A percentile compares a stretch with the other conserved stretches of the same genome.
Conservation (phyloP, 305 asterid species). For the Solanum hybrid region DNA sequence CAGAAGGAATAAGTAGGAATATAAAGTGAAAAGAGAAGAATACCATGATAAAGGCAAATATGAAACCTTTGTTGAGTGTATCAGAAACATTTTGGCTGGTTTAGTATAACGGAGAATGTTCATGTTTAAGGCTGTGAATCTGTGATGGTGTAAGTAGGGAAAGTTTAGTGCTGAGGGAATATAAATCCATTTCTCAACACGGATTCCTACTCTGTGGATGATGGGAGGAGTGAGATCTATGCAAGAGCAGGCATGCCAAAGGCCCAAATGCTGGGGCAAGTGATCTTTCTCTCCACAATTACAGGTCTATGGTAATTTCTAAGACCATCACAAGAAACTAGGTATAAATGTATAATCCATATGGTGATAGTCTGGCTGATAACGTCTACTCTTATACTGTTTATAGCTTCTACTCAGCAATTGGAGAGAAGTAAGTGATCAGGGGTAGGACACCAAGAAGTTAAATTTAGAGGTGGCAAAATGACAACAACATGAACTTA, state of each 20-base stretch:
- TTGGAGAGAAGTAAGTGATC: neutral
- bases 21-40: neutral
- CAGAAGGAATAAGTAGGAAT: neutral
- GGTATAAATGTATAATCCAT: neutral
- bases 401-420: neutral
- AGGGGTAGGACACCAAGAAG: neutral
- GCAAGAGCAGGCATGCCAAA: neutral
- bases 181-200: neutral
- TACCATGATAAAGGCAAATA: conserved; percentile 1
- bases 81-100: neutral
- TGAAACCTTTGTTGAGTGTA: neutral
- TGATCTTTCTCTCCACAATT: neutral
- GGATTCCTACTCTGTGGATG: neutral
- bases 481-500: conserved; percentile 25
- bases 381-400: neutral
- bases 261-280: neutral
- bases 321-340: neutral
- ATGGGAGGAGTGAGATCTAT: neutral
- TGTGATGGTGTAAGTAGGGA: neutral
- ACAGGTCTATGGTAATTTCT: neutral
- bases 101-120: neutral
- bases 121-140: neutral
- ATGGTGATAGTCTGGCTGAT: neutral
- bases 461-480: neutral
- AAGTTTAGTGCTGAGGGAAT: neutral